Percentiles rank a stretch among this genome's conserved stretches.
phyloP scores from a whole-genome alignment of 108 stramenopile species.

The Bacterosira constricta region DNA sequence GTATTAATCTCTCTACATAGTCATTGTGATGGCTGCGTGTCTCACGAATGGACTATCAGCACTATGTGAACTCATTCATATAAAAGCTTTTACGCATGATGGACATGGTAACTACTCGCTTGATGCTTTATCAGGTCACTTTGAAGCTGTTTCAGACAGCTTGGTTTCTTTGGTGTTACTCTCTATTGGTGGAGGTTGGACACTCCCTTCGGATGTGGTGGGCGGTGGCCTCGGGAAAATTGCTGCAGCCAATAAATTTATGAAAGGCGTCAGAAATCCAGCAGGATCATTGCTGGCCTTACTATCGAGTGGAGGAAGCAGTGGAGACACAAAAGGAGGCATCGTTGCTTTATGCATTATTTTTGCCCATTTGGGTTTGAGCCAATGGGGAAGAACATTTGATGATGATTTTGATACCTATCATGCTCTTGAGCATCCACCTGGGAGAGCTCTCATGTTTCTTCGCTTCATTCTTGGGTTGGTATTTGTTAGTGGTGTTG shows the following conservation, averaged over 20 bases:
- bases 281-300: constrained; percentile 51
- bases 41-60: constrained; percentile 56
- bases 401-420: constrained; percentile 90
- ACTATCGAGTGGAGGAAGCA: constrained; percentile 44
- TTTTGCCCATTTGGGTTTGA: constrained; percentile 58
- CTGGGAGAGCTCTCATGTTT: constrained; percentile 76
- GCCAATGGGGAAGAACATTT: constrained; percentile 84
- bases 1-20: neutral
- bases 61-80: constrained; percentile 74
- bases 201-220: constrained; percentile 74
- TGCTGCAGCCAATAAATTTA: constrained; percentile 41
- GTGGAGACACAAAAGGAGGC: constrained; percentile 38
- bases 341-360: constrained; percentile 53
- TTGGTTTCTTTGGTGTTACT: constrained; percentile 72
- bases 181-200: constrained; percentile 83
- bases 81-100: constrained; percentile 58
- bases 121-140: constrained; percentile 75
- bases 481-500: constrained; percentile 55
- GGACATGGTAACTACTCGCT: constrained; percentile 72
- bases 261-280: constrained; percentile 65
- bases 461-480: constrained; percentile 70
- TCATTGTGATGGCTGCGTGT: constrained; percentile 71
- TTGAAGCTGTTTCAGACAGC: constrained; percentile 83
- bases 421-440: constrained; percentile 82
- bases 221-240: constrained; percentile 32